phyloP scores from a whole-genome alignment of 129 eudicot species.

The Solidago caesia region DNA sequence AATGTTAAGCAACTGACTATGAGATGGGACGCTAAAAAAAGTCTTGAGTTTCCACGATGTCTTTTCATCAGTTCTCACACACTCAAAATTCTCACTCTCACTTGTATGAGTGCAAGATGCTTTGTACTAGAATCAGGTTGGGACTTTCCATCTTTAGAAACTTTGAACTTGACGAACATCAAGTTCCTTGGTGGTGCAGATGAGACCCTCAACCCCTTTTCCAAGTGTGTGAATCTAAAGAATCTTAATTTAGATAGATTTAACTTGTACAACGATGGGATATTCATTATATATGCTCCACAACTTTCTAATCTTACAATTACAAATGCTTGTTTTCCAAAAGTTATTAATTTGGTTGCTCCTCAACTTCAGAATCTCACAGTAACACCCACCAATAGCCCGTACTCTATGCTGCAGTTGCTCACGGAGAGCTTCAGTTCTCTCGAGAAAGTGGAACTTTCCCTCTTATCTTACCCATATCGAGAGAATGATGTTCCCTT shows the following conservation, averaged over 20 bases:
- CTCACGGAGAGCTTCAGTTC: neutral
- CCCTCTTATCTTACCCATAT: neutral
- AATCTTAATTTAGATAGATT: neutral
- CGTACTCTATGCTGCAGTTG: neutral
- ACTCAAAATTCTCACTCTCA: neutral
- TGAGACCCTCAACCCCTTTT: neutral
- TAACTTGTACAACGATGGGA: neutral
- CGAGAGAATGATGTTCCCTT: neutral
- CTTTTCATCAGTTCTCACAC: neutral
- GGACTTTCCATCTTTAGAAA: neutral
- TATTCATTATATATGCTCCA: neutral
- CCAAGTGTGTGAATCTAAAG: neutral
- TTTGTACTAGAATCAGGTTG: neutral
- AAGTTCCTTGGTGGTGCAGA: neutral
- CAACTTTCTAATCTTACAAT: neutral
- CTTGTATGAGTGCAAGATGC: neutral
- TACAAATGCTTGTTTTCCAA: neutral
- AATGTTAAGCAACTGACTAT: neutral
- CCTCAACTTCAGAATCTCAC: slow-evolving; percentile 1
- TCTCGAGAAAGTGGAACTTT: neutral
- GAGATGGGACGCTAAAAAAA: neutral
- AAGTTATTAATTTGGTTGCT: neutral
- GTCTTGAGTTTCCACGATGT: neutral
- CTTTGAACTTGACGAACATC: neutral
- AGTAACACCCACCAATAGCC: neutral